Evolutionary conservation across 345 rosid species (phyloP).

Genomic region (rapeseed (Brassica napus)): DNA sequence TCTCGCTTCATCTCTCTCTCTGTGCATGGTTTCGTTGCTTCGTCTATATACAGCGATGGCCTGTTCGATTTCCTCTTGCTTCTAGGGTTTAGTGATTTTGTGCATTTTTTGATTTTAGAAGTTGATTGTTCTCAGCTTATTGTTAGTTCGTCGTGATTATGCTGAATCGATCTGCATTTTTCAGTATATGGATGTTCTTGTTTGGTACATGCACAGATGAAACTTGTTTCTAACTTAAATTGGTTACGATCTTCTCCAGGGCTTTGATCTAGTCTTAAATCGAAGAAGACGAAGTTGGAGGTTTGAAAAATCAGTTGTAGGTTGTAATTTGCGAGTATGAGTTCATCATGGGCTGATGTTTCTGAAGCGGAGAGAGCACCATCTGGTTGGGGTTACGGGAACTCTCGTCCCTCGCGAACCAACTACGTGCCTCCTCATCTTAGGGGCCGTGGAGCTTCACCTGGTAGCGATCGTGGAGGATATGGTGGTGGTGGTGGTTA

Average conservation of each 20-base stretch:
- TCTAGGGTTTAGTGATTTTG: constrained; percentile 41
- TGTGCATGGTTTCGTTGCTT: constrained; percentile 35
- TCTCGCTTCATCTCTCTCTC: constrained; percentile 14
- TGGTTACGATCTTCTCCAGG: constrained; percentile 20
- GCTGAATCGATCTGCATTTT: constrained; percentile 23
- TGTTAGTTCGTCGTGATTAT: constrained; percentile 24
- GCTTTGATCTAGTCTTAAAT: constrained; percentile 18
- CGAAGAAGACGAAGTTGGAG: constrained; percentile 17
- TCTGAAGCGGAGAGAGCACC: constrained; percentile 73
- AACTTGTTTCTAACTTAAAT: constrained; percentile 21
- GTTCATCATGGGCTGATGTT: constrained; percentile 96
- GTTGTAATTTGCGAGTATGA: constrained; percentile 43
- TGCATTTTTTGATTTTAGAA: constrained; percentile 14
- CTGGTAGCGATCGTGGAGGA: constrained; percentile 51
- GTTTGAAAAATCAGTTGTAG: neutral
- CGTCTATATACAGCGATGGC: constrained; percentile 22
- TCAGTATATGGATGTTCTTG: constrained; percentile 6
- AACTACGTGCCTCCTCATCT: constrained; percentile 90
- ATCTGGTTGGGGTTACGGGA: constrained; percentile 37
- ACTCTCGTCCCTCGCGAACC: constrained; percentile 45
- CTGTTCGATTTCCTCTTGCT: constrained; percentile 30
- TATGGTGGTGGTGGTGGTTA: constrained; percentile 47
- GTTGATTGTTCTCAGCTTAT: constrained; percentile 15
- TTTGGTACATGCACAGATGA: constrained; percentile 30
- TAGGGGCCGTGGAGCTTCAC: constrained; percentile 48